Evolutionary conservation across 768 basidiomycete species (phyloP).

Genomic region (Melanogaster broomeanus): DNA sequence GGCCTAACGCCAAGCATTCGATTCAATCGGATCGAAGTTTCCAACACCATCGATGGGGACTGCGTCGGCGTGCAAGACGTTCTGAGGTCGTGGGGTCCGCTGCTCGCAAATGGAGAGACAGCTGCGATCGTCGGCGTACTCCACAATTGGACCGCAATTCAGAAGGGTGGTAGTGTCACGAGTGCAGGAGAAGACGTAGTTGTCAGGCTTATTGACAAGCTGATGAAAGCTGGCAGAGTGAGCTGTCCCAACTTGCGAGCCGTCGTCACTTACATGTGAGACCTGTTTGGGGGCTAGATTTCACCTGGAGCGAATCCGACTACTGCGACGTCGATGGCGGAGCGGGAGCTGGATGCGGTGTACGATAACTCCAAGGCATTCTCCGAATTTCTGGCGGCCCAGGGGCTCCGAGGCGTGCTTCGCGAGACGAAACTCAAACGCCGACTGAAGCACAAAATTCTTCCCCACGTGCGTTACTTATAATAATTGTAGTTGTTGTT

Average conservation of each 20-base stretch:
- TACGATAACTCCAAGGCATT: conserved; percentile 46
- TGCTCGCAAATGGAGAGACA: conserved; percentile 30
- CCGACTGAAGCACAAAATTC: conserved; percentile 33
- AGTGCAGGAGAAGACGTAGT: conserved; percentile 12
- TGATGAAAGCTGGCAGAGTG: conserved; percentile 22
- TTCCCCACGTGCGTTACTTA: conserved; percentile 42
- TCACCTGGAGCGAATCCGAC: conserved; percentile 6
- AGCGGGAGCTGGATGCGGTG: conserved; percentile 16
- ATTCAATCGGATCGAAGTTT: conserved; percentile 49
- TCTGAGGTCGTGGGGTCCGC: conserved; percentile 37
- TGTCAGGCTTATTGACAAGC: conserved; percentile 12
- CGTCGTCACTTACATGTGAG: conserved; percentile 1
- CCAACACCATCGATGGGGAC: conserved; percentile 38
- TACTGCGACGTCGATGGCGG: conserved; percentile 4
- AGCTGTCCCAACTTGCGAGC: not conserved
- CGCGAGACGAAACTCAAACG: conserved; percentile 22
- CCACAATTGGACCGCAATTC: conserved; percentile 39
- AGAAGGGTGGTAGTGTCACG: conserved; percentile 9
- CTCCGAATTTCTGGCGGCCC: conserved; percentile 28
- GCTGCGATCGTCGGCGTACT: conserved; percentile 43
- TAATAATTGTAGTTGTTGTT: not conserved
- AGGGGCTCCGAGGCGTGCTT: conserved; percentile 20
- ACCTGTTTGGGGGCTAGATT: conserved; percentile 13
- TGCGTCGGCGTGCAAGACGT: conserved; percentile 30
- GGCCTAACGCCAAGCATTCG: conserved; percentile 26